Evolutionary conservation across 208 protist genomes (phyloP).

Genomic region (Leishmania braziliensis): DNA sequence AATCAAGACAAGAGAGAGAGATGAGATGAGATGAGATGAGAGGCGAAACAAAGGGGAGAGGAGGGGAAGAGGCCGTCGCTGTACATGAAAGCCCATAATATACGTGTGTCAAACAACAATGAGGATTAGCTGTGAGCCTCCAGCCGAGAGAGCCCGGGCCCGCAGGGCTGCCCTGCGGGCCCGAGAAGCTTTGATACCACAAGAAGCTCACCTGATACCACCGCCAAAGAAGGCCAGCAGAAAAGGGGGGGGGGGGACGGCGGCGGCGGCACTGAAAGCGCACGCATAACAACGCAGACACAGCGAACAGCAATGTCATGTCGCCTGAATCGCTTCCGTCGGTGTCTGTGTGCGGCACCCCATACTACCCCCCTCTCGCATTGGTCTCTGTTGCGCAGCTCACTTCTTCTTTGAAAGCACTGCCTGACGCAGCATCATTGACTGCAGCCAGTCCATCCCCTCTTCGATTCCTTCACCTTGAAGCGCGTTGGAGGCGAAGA

Average conservation of each 20-base stretch:
- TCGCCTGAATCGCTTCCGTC: background rate
- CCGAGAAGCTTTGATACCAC: background rate
- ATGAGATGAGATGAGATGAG: background rate
- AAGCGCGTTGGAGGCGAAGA: constrained; percentile 81
- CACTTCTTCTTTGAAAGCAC: constrained; percentile 41
- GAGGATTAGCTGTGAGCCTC: background rate
- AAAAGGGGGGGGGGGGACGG: background rate
- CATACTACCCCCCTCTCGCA: background rate
- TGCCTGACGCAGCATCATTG: constrained; percentile 41
- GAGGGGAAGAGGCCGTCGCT: background rate
- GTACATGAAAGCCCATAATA: background rate
- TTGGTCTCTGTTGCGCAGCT: constrained; percentile 2
- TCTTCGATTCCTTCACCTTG: constrained; percentile 65
- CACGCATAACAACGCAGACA: background rate
- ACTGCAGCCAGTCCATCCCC: constrained; percentile 78
- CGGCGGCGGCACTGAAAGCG: background rate
- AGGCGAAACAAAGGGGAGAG: background rate
- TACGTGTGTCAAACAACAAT: no score
- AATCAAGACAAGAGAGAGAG: background rate
- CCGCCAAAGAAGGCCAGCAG: background rate
- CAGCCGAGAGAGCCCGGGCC: no score
- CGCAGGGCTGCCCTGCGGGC: background rate
- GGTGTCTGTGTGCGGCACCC: background rate
- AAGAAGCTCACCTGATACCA: background rate
- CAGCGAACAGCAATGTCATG: background rate